Evolutionary conservation across 768 basidiomycete species (phyloP), one percentile per base, ranked within the genome.

Genomic region (Filobasidium wieringae): DNA sequence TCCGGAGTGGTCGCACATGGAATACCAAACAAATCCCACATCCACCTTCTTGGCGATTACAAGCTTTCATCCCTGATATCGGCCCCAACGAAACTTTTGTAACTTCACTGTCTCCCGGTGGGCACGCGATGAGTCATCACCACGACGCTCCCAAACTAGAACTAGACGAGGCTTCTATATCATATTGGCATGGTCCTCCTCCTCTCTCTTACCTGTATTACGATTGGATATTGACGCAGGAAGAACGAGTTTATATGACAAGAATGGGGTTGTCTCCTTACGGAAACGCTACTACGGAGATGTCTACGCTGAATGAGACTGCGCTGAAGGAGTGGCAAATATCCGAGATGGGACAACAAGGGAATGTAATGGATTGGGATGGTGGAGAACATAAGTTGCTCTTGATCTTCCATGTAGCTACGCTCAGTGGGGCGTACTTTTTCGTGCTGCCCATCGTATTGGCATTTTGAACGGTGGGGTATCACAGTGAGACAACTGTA

Each of bases 141-240:
- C n/a, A n/a, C n/a, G n/a, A n/a, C n/a, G n/a, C n/a, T n/a, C n/a
- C n/a, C n/a, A n/a, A n/a, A n/a, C n/a, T n/a, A n/a, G n/a, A n/a
- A n/a, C n/a, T n/a, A n/a, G n/a, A n/a, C n/a, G n/a, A n/a, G n/a
- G n/a, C n/a, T n/a, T n/a, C n/a, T n/a, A n/a, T n/a, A n/a, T n/a
- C n/a, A n/a, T n/a, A n/a, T n/a, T n/a, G n/a, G 55, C 88, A 91
- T 69, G 69, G 76, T 0, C 82, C 83, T 0, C 86, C 84, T 0
- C 86, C 86, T 0, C 81, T 84, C 0, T 89, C 88, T 2, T 93
- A 89, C 72, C 88, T 82, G 72, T 83, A 85, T 14, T 80, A 85
- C 63, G 90, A 92, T 71, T 80, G 32, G 15, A 27, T 50, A 19
- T 83, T 69, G 82, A 33, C 33, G 79, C 50, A 71, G 68, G 7